Percentiles rank a stretch among this genome's conserved stretches.
Evolutionary conservation across 2,329 filamentous ascomycete species (phyloP).

Genomic region (Aspergillus transmontanensis): DNA sequence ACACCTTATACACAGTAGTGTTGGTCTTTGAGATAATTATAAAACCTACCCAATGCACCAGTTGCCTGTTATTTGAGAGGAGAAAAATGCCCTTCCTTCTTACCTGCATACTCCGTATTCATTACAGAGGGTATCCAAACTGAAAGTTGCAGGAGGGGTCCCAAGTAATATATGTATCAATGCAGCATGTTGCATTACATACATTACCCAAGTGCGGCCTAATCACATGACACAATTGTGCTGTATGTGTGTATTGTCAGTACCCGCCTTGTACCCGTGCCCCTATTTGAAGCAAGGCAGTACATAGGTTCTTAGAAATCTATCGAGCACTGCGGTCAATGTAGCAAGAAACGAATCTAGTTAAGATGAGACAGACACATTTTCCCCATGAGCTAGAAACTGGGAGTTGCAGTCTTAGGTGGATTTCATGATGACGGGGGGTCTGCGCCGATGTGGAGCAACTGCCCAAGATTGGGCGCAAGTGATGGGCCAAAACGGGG

Average conservation of each 20-base stretch:
- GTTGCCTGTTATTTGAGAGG: slow-evolving; percentile 14
- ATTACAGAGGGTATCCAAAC: not conserved
- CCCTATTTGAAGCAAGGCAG: slow-evolving; percentile 21
- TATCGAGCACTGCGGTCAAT: not conserved
- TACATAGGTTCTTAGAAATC: not conserved
- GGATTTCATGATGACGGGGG: slow-evolving; percentile 23
- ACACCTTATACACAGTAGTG: slow-evolving; percentile 15
- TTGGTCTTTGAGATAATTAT: slow-evolving; percentile 14
- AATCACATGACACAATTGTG: not conserved
- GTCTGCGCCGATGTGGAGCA: slow-evolving; percentile 23
- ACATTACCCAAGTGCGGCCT: not conserved
- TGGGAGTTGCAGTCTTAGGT: not conserved
- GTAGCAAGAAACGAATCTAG: not conserved
- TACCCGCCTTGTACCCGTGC: not conserved
- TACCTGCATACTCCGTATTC: not conserved
- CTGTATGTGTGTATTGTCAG: not conserved
- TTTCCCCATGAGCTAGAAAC: not conserved
- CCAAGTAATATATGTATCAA: not conserved
- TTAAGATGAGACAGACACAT: not conserved
- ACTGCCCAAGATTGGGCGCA: slow-evolving; percentile 18
- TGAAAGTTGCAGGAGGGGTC: not conserved
- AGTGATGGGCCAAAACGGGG: slow-evolving; percentile 13
- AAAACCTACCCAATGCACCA: slow-evolving; percentile 6
- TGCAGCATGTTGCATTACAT: not conserved
- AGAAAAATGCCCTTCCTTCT: not conserved